Base-by-base conservation (phyloP, 164 flowering plant genomes). In the Chloranthus sessilifolius region DNA sequence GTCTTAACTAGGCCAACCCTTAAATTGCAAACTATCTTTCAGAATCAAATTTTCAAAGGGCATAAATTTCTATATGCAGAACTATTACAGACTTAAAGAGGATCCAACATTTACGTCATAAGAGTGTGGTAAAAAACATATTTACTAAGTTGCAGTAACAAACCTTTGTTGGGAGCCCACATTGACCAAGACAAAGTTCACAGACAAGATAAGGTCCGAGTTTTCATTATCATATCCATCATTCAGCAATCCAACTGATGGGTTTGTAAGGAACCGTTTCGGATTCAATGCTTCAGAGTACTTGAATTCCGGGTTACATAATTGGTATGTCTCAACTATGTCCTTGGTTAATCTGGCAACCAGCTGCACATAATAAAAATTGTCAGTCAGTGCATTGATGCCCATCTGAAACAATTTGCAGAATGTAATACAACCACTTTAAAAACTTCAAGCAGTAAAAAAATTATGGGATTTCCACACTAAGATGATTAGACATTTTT, bases 201-300 rank as follows among this genome's bases (percentile, higher is more conserved):
- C 88, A 31, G 67, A 28, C 57, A 94, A 72, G 46, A 94, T 87
- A 37, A 94, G 86, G 72, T 94, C 97, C 5, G 99, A 89, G 52
- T 94, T 89, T 51, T 73, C 85, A 71, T 94, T 94, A 64, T 94
- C 99, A 72, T 64, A 67, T 60, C 99, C 97, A 75, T 90, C 95
- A 73, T 94, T 94, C 37, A 77, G 76, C 59, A 89, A 85, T 57
- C 96, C 96, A 66, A 58, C 56, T 3, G 97, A 77, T 48, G 99
- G 99, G 60, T 70, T 81, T 26, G 99, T 94, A 67, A 94, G 71
- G 67, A 62, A 94, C 54, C 97, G 74, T 68, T 85, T 89, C 36
- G 76, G 85, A 66, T 85, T 83, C 53, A 76, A 61, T 42, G 79
- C 89, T 59, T 85, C 95, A 5, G 85, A 78, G 67, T 73, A 87